Evolutionary conservation across 1,284 basidiomycete species (phyloP), one percentile per base, ranked within the genome.

Genomic region (Paramarasmius palmivorus): DNA sequence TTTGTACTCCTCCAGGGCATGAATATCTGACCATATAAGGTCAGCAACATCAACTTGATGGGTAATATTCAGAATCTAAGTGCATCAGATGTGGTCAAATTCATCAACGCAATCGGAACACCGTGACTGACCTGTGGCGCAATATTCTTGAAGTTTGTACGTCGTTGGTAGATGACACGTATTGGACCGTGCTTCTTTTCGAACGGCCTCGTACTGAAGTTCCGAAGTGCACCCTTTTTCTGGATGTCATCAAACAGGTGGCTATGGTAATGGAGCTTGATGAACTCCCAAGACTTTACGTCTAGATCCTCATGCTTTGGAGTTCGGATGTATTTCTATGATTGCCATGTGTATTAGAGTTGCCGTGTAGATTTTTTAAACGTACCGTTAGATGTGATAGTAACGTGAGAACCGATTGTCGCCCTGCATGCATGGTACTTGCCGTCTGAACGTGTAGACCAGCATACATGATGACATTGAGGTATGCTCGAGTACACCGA

Each of bases 281-380:
- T 68, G 40, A 74, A 73, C 20, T 73, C 58, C 69, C 71, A 73
- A 3, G 38, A 63, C 60, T 53, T 72, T 69, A 8, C 41, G 25
- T 35, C 39, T 34, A 47, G 38, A 17, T 12, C 4, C 17, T 35
- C 41, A 41, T 59, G 60, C 58, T 63, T 51, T 22, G n/a, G 40
- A 32, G 38, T 40, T 49, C 4, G 9, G 50, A 44, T 44, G 15
- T 29, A 57, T 32, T 42, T 32, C 29, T 32, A 40, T 35, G 23
- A 26, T 17, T 37, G 20, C n/a, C 2, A 29, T 35, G 9, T 47
- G 35, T 23, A 4, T 38, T 38, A 35, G n/a, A 48, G 46, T 20
- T 36, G 17, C 10, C n/a, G n/a, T n/a, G 35, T 55, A 35, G n/a
- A 7, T 19, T 38, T 49, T 45, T 22, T 20, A n/a, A 51, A 59